Evolutionary conservation across 805 yeast species (phyloP), one percentile per base, ranked within the genome.

Genomic region (Debaryomyces hansenii): DNA sequence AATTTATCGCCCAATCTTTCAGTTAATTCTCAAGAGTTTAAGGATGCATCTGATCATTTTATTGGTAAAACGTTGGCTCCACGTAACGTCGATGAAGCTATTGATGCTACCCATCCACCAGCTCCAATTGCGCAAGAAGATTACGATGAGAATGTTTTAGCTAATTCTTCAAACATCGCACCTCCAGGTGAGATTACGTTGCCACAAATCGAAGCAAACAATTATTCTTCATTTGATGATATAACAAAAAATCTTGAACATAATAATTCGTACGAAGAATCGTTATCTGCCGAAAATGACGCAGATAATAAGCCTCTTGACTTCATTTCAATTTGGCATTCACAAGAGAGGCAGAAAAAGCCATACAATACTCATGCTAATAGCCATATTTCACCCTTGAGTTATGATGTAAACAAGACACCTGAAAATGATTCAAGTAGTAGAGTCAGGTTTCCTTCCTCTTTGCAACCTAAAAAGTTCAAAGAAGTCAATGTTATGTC

Each of bases 251-350:
- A 53, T 16, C 35, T 64, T 21, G 57, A 60, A 8, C 40, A 49
- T 6, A 38, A 42, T 15, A 46, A 51, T 14, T 55, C 68, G 6
- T 71, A 56, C 48, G 78, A 72, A 49, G 71, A 69, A 40, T 62
- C 67, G 0, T 57, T 72, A 15, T 72, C 77, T 2, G 78, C 77
- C 0, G 77, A 72, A 40, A 59, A 69, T 46, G 77, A 72, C 37
- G 54, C 44, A 6, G 75, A 65, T 9, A 57, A 54, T 21, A 55
- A 58, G 27, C 58, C 66, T 1, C 42, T 54, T 4, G 53, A 60
- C 44, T 73, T 64, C 51, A 57, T 72, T 21, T 64, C 75, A 3
- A 73, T 73, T 24, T 73, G 78, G 78, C 77, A 65, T 44, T 60
- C 67, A 1, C 77, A 72, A 47, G 66, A 69, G 20, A 57, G 52